A percentile compares a stretch with the other conserved stretches of the same genome.
These are phyloP conservation scores for Pythium sukuiense DNA, from an alignment of 352 stramenopile species.

Conservation along the genomic window DNA sequence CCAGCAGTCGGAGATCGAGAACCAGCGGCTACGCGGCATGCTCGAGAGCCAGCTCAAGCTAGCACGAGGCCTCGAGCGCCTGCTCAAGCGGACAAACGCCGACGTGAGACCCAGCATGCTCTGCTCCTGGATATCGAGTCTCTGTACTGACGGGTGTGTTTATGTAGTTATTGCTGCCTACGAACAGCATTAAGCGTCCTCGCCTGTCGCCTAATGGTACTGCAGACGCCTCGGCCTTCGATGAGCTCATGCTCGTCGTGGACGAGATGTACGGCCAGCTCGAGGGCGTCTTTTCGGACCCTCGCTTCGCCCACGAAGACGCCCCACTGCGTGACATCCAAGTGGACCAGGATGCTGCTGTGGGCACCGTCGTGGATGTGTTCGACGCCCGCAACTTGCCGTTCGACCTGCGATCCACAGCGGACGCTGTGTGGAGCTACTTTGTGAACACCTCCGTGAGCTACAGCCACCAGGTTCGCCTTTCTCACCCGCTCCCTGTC, in stretches of 20 bases:
- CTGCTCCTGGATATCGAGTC: background rate
- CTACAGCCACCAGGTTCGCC: constrained; percentile 18
- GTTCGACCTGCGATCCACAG: constrained; percentile 18
- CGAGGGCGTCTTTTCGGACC: constrained; percentile 15
- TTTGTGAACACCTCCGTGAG: constrained; percentile 23
- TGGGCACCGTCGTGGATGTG: constrained; percentile 27
- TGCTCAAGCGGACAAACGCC: constrained; percentile 27
- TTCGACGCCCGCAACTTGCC: constrained; percentile 27
- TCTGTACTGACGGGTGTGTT: background rate
- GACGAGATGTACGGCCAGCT: constrained; percentile 20
- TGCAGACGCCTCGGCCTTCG: constrained; percentile 15
- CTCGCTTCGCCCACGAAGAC: constrained; percentile 13
- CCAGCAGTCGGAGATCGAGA: constrained; percentile 50
- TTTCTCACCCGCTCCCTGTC: background rate
- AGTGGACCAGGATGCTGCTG: constrained; percentile 9
- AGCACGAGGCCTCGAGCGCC: constrained; percentile 26
- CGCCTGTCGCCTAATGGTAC: constrained; percentile 9
- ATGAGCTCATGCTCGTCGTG: constrained; percentile 21
- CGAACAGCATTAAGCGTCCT: constrained; percentile 20
- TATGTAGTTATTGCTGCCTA: constrained; percentile 18
- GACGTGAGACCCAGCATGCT: constrained; percentile 15
- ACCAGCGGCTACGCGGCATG: constrained; percentile 48
- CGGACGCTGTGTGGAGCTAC: constrained; percentile 28
- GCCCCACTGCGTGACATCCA: constrained; percentile 22
- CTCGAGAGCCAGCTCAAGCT: constrained; percentile 68